These are phyloP conservation scores for Cyclotella kingstonii DNA, from an alignment of 108 stramenopile species.

Conservation along the genomic window DNA sequence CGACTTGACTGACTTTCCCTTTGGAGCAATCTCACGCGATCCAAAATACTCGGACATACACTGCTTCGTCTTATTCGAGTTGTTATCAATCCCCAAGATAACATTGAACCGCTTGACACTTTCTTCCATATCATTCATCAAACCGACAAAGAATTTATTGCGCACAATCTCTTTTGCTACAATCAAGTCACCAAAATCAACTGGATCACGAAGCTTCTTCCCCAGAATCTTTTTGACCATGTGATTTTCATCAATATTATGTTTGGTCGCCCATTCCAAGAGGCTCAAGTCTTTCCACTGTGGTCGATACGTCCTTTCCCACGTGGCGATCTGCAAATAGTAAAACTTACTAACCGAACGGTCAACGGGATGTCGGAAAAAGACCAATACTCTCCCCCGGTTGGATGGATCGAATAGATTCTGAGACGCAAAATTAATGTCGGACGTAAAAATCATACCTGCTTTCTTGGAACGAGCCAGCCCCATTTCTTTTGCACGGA, in stretches of 20 bases:
- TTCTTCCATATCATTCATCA: conserved; percentile 40
- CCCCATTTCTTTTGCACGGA: conserved; percentile 31
- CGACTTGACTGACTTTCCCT: neutral
- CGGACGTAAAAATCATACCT: conserved; percentile 42
- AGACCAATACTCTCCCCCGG: conserved; percentile 21
- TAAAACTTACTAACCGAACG: conserved; percentile 51
- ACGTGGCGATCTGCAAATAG: conserved; percentile 47
- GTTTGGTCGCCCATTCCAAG: conserved; percentile 35
- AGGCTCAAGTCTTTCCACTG: conserved; percentile 38
- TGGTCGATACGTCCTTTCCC: conserved; percentile 47
- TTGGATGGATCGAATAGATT: conserved; percentile 21
- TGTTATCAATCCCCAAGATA: conserved; percentile 16
- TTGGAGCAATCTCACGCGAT: neutral
- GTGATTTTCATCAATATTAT: conserved; percentile 22
- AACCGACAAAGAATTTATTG: conserved; percentile 41
- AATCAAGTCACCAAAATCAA: conserved; percentile 10
- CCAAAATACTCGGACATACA: conserved; percentile 22
- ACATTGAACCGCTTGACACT: conserved; percentile 26
- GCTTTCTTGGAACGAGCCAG: conserved; percentile 30
- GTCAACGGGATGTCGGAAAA: conserved; percentile 57
- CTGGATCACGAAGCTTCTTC: conserved; percentile 7
- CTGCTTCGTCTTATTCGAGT: neutral
- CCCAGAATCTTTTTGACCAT: conserved; percentile 29
- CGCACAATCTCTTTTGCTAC: conserved; percentile 35
- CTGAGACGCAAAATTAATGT: conserved; percentile 23